Evolutionary conservation across 208 protist species (phyloP).

Genomic region (Crithidia mellificae): DNA sequence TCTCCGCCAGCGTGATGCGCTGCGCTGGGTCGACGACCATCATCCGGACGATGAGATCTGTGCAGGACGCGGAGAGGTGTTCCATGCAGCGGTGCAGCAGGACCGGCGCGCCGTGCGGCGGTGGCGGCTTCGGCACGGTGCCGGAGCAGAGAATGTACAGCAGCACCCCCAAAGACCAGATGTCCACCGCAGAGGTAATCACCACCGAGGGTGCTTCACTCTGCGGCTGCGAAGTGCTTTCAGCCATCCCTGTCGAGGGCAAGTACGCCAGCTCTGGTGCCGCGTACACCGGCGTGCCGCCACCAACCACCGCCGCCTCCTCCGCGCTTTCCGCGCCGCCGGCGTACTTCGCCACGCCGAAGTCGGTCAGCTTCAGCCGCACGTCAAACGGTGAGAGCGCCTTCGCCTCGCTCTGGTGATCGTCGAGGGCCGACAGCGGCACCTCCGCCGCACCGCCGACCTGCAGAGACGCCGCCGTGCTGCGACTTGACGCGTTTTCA

Average conservation of each 20-base stretch:
- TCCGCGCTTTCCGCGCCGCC: slow-evolving; percentile 20
- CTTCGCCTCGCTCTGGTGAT: slow-evolving; percentile 47
- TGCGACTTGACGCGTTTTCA: neutral
- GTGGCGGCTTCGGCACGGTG: slow-evolving; percentile 42
- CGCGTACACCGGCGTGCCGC: slow-evolving; percentile 65
- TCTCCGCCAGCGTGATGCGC: slow-evolving; percentile 34
- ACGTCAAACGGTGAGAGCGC: slow-evolving; percentile 48
- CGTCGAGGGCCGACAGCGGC: slow-evolving; percentile 35
- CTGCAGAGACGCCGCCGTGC: neutral
- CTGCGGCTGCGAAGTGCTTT: too few species aligned
- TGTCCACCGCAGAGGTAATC: slow-evolving; percentile 45
- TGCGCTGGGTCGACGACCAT: slow-evolving; percentile 36
- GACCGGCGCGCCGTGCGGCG: slow-evolving; percentile 12
- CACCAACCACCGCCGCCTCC: slow-evolving; percentile 9
- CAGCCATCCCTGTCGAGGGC: neutral
- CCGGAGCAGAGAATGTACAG: slow-evolving; percentile 80
- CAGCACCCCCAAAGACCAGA: slow-evolving; percentile 79
- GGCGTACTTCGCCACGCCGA: slow-evolving; percentile 72
- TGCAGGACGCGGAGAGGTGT: slow-evolving; percentile 39
- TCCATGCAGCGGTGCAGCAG: slow-evolving; percentile 38
- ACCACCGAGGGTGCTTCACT: neutral
- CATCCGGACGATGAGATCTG: slow-evolving; percentile 48
- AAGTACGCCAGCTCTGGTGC: slow-evolving; percentile 59
- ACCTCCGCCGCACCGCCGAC: neutral
- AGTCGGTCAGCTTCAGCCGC: slow-evolving; percentile 73